Percentiles rank a stretch among this genome's conserved stretches.
These are phyloP conservation scores for Fusarium devonianum DNA, from an alignment of 2,329 filamentous ascomycete species.

Conservation along the genomic window DNA sequence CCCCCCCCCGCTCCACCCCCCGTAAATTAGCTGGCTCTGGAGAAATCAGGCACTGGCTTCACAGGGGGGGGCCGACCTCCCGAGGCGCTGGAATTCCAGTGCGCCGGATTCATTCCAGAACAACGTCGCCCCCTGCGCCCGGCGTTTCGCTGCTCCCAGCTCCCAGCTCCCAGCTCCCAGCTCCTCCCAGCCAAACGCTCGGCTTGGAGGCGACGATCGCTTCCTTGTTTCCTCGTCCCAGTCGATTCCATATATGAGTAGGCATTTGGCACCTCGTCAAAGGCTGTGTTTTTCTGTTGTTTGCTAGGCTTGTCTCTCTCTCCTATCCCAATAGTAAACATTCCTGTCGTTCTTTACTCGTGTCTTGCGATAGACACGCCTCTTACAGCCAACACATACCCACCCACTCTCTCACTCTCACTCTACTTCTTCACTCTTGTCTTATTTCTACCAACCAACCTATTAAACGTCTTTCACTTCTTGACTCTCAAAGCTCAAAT, in stretches of 20 bases:
- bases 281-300: neutral
- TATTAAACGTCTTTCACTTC: neutral
- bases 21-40: no score
- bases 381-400: constrained; percentile 1
- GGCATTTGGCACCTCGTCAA: constrained; percentile 1
- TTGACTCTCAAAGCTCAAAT: neutral
- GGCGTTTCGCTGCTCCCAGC: constrained; percentile 2
- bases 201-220: no score
- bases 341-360: constrained; percentile 14
- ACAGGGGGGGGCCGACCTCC: neutral
- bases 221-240: no score
- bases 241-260: constrained; percentile 23
- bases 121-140: constrained; percentile 10
- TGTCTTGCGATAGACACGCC: neutral
- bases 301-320: neutral
- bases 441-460: neutral
- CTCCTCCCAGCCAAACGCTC: no score
- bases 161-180: no score
- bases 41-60: neutral
- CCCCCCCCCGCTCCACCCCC: no score
- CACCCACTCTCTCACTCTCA: neutral
- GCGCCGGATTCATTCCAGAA: constrained; percentile 30
- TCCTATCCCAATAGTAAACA: neutral
- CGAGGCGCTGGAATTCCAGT: constrained; percentile 30
- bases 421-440: no score